Evolutionary conservation across 2,329 filamentous ascomycete species (phyloP).

Genomic region (Microthyrium microscopicum): DNA sequence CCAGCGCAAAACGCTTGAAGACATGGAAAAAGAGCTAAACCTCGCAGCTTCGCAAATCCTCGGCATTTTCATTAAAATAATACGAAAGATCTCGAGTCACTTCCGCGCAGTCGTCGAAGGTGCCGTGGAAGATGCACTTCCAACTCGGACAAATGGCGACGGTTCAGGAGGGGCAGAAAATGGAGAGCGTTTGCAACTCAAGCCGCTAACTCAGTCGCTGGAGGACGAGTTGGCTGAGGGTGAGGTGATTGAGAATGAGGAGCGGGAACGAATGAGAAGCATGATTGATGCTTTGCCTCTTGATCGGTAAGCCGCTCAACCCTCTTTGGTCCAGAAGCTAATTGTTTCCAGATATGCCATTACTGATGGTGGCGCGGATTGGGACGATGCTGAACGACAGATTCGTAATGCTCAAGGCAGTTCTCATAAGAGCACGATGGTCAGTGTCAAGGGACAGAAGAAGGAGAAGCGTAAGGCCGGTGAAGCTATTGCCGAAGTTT

Average conservation of each 20-base stretch:
- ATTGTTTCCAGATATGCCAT: constrained; percentile 23
- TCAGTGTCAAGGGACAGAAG: constrained; percentile 57
- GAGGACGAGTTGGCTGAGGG: constrained; percentile 75
- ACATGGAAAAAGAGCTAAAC: constrained; percentile 60
- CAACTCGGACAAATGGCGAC: constrained; percentile 24
- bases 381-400: constrained; percentile 56
- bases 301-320: constrained; percentile 48
- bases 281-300: constrained; percentile 87
- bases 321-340: constrained; percentile 4
- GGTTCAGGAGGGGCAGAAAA: constrained; percentile 36
- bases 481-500: constrained; percentile 33
- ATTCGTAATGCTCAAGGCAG: constrained; percentile 36
- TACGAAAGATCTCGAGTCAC: constrained; percentile 68
- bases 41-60: constrained; percentile 64
- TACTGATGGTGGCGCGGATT: constrained; percentile 31
- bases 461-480: constrained; percentile 54
- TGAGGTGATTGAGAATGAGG: constrained; percentile 51
- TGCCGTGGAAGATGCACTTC: constrained; percentile 36
- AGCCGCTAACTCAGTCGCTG: constrained; percentile 52
- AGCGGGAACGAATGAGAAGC: constrained; percentile 67
- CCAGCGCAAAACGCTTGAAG: constrained; percentile 75
- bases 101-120: constrained; percentile 61
- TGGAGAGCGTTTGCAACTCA: constrained; percentile 46
- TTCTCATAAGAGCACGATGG: constrained; percentile 43
- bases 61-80: constrained; percentile 94